phyloP scores from a whole-genome alignment of 768 basidiomycete species.

The Phylloporus arenicola region DNA sequence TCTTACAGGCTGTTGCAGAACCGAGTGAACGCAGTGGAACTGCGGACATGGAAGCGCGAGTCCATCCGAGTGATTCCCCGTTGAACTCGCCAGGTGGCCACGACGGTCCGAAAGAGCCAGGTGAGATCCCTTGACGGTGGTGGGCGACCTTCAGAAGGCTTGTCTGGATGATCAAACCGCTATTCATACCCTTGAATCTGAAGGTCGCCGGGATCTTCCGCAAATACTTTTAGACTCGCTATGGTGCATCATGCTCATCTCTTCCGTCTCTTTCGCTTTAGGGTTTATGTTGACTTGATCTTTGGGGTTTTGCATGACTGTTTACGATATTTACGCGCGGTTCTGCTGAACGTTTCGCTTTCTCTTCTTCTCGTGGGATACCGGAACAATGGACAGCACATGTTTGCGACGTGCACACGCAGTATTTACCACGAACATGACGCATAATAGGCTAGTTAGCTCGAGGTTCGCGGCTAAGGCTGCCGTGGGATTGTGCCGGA shows the following conservation, averaged over 20 bases:
- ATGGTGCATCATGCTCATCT: conserved; percentile 21
- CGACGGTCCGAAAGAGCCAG: conserved; percentile 11
- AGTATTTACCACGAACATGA: conserved; percentile 11
- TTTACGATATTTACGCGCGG: conserved; percentile 11
- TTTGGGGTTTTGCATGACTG: conserved; percentile 13
- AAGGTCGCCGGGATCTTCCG: conserved; percentile 46
- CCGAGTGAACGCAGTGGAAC: conserved; percentile 3
- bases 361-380: conserved; percentile 16
- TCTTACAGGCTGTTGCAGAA: conserved; percentile 13
- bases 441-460: not conserved
- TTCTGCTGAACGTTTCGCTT: not conserved
- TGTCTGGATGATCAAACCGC: conserved; percentile 38
- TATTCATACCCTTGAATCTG: conserved; percentile 39
- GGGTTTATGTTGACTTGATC: conserved; percentile 21
- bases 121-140: conserved; percentile 39
- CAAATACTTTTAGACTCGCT: conserved; percentile 33
- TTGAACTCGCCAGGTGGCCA: conserved; percentile 9
- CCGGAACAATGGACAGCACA: conserved; percentile 9
- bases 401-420: conserved; percentile 5
- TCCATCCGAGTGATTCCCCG: conserved; percentile 4
- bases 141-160: conserved; percentile 45
- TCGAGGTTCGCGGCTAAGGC: conserved; percentile 27
- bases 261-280: conserved; percentile 19
- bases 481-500: conserved; percentile 21
- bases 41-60: not conserved